Percentiles rank a stretch among this genome's conserved stretches.
Evolutionary conservation across 2,329 filamentous ascomycete species (phyloP).

Genomic region (Cytospora schulzeri): DNA sequence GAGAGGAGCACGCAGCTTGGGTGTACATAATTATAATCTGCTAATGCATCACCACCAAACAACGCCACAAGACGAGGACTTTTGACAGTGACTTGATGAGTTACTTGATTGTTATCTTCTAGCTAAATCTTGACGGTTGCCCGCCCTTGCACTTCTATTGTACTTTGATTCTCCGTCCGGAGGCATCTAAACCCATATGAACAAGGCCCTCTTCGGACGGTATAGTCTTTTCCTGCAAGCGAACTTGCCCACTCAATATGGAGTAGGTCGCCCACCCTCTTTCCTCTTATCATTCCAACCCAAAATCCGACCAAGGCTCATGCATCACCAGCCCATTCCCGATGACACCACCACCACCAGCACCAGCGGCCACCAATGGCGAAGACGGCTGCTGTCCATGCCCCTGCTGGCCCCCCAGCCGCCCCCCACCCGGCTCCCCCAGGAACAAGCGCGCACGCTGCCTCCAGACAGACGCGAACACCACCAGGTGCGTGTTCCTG

Average conservation of each 20-base stretch:
- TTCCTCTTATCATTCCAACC: background rate
- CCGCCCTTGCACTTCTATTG: background rate
- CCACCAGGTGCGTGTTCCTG: background rate
- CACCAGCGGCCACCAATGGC: background rate
- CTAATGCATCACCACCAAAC: background rate
- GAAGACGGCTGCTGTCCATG: background rate
- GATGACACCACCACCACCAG: too few species aligned
- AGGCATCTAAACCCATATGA: background rate
- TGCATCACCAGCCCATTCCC: conserved; percentile 3
- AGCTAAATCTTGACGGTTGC: background rate
- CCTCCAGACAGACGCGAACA: background rate
- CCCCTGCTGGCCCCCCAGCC: background rate
- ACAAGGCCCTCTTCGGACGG: background rate
- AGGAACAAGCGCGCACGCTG: conserved; percentile 18
- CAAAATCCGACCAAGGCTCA: conserved; percentile 24
- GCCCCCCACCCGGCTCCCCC: background rate
- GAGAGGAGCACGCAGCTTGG: background rate
- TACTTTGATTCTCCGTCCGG: background rate
- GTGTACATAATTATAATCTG: conserved; percentile 11
- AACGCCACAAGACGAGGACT: background rate
- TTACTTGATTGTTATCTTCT: background rate
- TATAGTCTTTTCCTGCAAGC: background rate
- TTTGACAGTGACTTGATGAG: background rate
- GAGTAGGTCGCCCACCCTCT: background rate
- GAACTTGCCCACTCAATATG: background rate